These are phyloP conservation scores for Pythium volutum DNA, from an alignment of 352 stramenopile genomes.

Conservation along the genomic window DNA sequence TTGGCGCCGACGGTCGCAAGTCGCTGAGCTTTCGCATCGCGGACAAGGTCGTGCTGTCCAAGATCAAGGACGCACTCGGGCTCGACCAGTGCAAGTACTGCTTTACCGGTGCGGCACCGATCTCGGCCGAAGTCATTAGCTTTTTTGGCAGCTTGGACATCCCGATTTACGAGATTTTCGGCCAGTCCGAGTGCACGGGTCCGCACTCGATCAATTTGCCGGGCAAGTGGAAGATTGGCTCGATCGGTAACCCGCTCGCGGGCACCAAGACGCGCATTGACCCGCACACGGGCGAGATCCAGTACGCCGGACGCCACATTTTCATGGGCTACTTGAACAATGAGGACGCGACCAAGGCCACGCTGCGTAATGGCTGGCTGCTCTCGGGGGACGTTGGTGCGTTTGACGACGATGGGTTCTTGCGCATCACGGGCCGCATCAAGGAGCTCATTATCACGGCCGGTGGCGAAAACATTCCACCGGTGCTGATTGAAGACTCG, in stretches of 20 bases:
- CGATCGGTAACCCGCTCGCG: conserved; percentile 54
- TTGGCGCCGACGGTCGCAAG: conserved; percentile 72
- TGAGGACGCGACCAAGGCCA: conserved; percentile 76
- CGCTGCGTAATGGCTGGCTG: conserved; percentile 94
- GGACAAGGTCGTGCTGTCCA: conserved; percentile 81
- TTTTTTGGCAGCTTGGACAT: conserved; percentile 95
- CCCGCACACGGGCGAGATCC: conserved; percentile 59
- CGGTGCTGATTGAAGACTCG: conserved; percentile 90
- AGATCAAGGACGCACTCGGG: conserved; percentile 88
- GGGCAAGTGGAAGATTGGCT: conserved; percentile 84
- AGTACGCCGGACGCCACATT: conserved; percentile 78
- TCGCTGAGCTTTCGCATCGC: conserved; percentile 90
- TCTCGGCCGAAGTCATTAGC: conserved; percentile 90
- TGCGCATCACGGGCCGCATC: conserved; percentile 95
- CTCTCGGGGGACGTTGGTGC: conserved; percentile 93
- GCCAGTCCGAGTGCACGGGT: conserved; percentile 90
- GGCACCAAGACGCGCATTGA: conserved; percentile 60
- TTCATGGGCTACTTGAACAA: conserved; percentile 89
- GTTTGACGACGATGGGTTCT: conserved; percentile 90
- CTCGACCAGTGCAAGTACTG: conserved; percentile 83
- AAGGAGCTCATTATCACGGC: conserved; percentile 96
- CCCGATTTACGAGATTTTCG: conserved; percentile 93
- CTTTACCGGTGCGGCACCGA: conserved; percentile 88
- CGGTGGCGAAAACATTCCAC: conserved; percentile 96
- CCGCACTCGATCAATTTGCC: conserved; percentile 74